Base-by-base conservation (phyloP, 2,329 filamentous ascomycete genomes). In the Botrytis squamosa region DNA sequence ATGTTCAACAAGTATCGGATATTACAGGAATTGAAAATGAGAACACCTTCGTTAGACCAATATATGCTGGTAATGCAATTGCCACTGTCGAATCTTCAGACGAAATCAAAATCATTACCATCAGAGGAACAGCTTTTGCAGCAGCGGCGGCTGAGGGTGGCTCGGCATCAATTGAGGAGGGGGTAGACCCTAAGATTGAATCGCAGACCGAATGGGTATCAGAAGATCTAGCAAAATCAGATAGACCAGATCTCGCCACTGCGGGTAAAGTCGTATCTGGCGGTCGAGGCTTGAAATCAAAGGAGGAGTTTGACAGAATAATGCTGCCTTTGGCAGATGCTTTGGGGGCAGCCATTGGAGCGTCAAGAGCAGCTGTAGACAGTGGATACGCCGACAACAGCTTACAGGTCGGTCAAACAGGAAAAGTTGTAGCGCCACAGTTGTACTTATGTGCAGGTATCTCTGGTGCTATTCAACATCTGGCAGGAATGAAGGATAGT, bases 401-500 rank as follows among this genome's bases (percentile, higher is more conserved):
- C 83, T 86, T 99, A 79, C 96, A 99, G 85, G 95, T 99, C 77
- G 96, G 96, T 64, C 96, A 99, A 87, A 99, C 96, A 22, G 96
- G 96, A 80, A 99, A 99, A 89, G 97, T 98, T 76, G 95, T 99
- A 72, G 96, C 96, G 65, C 96, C 96, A 74, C 92, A 99, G 83
- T 86, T 99, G 75, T 99, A 99, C 82, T 88, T 99, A 78, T 97
- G 94, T 71, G 95, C 95, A 20, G 96, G 96, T 81, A 98, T 99
- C 79, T 97, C 94, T 14, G 96, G 96, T 71, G 96, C 96, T 36
- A 99, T 99, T 79, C 96, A 99, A 85, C 96, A 99, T 86, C 84
- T 99, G 84, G 96, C 96, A 46, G 96, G 96, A 82, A 99, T 99
- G 96, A 99, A 99, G 88, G 96, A 99, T 82, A 98, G 94, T 86